phyloP scores from a whole-genome alignment of 139 green algal genomes.

The Nannochloris sp. region DNA sequence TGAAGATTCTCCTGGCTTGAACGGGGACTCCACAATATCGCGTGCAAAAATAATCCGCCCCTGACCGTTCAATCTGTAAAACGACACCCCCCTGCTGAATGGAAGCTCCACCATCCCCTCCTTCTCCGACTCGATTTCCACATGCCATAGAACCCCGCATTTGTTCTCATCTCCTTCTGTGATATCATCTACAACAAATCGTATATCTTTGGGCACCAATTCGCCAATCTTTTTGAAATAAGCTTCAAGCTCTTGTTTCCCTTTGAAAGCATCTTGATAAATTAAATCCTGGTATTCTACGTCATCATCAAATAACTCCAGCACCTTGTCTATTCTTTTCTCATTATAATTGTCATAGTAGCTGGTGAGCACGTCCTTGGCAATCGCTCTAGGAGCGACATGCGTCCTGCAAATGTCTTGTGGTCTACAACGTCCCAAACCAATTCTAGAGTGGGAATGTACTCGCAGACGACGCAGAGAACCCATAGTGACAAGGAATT shows the following conservation, averaged over 20 bases:
- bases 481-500: no score
- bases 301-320: conserved; percentile 49
- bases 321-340: conserved; percentile 45
- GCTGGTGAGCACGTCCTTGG: conserved; percentile 28
- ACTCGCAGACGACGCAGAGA: no score
- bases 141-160: conserved; percentile 67
- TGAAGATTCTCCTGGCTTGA: conserved; percentile 57
- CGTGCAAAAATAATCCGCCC: conserved; percentile 51
- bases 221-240: conserved; percentile 53
- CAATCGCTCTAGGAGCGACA: conserved; percentile 4
- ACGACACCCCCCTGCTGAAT: conserved; percentile 64
- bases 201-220: conserved; percentile 50
- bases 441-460: no score
- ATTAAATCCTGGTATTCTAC: conserved; percentile 49
- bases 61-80: conserved; percentile 50
- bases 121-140: conserved; percentile 41
- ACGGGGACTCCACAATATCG: conserved; percentile 63
- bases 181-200: conserved; percentile 70
- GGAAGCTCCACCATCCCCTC: conserved; percentile 50
- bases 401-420: no score
- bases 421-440: no score
- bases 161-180: conserved; percentile 31
- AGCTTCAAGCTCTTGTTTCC: conserved; percentile 30
- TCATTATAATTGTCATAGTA: conserved; percentile 67
- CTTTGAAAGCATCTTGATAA: conserved; percentile 61